phyloP scores from a whole-genome alignment of 2,329 filamentous ascomycete genomes.

The Didymella sp. region DNA sequence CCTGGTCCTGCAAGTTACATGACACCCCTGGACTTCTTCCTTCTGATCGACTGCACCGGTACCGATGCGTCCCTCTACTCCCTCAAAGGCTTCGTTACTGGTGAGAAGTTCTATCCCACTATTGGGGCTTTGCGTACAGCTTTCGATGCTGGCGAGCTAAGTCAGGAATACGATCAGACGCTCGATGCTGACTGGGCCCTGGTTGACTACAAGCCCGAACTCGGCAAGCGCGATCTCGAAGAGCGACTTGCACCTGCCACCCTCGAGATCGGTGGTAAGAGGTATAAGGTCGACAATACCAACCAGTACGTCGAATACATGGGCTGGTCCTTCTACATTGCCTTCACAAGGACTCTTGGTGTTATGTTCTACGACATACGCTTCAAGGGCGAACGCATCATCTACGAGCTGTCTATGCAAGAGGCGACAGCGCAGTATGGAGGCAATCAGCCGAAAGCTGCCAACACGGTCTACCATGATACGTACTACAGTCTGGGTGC shows the following conservation, averaged over 20 bases:
- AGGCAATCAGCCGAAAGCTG: slow-evolving; percentile 53
- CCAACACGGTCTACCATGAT: slow-evolving; percentile 58
- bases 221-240: slow-evolving; percentile 39
- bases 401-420: slow-evolving; percentile 65
- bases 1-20: slow-evolving; percentile 51
- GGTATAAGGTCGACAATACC: slow-evolving; percentile 53
- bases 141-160: slow-evolving; percentile 54
- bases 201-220: slow-evolving; percentile 50
- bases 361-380: slow-evolving; percentile 61
- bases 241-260: slow-evolving; percentile 54
- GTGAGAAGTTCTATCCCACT: slow-evolving; percentile 58
- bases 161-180: slow-evolving; percentile 53
- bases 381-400: slow-evolving; percentile 61
- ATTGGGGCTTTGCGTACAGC: slow-evolving; percentile 57
- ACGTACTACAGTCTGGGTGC: slow-evolving; percentile 58
- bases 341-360: slow-evolving; percentile 57
- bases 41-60: slow-evolving; percentile 54
- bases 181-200: slow-evolving; percentile 57
- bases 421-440: slow-evolving; percentile 64
- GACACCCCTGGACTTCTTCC: slow-evolving; percentile 56
- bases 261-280: slow-evolving; percentile 51
- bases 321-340: slow-evolving; percentile 61
- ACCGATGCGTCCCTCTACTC: slow-evolving; percentile 54
- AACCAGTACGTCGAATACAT: slow-evolving; percentile 59
- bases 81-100: slow-evolving; percentile 52